Evolutionary conservation across 306 rosid species (phyloP).

Genomic region (Lablab purpureus): DNA sequence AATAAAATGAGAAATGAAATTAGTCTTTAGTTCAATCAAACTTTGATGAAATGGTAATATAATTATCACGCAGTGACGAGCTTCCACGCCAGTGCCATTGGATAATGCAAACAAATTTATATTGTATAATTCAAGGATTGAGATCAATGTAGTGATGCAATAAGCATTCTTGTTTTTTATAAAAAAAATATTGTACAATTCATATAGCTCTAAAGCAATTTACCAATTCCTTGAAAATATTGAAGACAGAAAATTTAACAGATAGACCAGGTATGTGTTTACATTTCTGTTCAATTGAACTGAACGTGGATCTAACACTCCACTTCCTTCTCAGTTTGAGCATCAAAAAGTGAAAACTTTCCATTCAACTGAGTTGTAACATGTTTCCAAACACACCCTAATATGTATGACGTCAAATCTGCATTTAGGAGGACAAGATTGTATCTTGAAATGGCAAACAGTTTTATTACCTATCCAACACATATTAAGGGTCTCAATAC

Average conservation of each 20-base stretch:
- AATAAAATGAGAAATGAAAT: neutral
- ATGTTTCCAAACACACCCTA: neutral
- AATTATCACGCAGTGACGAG: neutral
- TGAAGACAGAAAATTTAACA: slow-evolving; percentile 13
- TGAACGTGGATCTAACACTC: too few relatives aligned
- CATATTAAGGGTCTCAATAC: neutral
- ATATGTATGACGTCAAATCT: neutral
- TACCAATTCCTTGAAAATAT: neutral
- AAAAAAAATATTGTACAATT: neutral
- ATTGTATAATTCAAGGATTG: neutral
- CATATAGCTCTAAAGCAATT: slow-evolving; percentile 4
- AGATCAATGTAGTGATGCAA: too few relatives aligned
- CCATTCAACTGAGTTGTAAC: too few relatives aligned
- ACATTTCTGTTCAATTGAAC: too few relatives aligned
- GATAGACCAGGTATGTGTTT: neutral
- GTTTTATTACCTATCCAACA: slow-evolving; percentile 27
- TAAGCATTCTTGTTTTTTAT: too few relatives aligned
- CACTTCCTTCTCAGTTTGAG: too few relatives aligned
- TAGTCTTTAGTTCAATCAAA: neutral
- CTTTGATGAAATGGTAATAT: neutral
- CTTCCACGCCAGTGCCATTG: neutral
- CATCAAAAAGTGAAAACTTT: too few relatives aligned
- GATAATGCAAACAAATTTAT: slow-evolving; percentile 3
- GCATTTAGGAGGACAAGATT: slow-evolving; percentile 35
- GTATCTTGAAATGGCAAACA: slow-evolving; percentile 27